A percentile compares a stretch with the other conserved stretches of the same genome.
These are phyloP conservation scores for Ciborinia camelliae DNA, from an alignment of 2,329 filamentous ascomycete species.

Conservation along the genomic window DNA sequence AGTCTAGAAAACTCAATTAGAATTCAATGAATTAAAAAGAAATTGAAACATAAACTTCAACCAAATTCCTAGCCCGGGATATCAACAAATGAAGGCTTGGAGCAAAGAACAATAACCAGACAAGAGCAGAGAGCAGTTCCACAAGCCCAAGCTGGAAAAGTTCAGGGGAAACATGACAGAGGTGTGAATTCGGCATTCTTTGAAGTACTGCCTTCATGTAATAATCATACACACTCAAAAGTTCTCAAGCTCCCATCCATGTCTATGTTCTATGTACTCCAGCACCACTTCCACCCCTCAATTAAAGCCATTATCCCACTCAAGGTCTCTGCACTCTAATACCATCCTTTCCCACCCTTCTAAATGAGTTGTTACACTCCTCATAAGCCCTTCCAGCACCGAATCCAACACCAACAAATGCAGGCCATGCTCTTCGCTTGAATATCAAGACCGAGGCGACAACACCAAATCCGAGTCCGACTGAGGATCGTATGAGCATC, in stretches of 20 bases:
- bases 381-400: conserved; percentile 96
- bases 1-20: neutral
- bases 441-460: conserved; percentile 98
- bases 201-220: conserved; percentile 25
- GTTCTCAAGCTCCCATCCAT: conserved; percentile 10
- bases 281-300: neutral
- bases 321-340: conserved; percentile 34
- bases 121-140: neutral
- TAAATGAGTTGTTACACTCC: conserved; percentile 71
- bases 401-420: conserved; percentile 91
- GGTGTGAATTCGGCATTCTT: neutral
- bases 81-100: neutral
- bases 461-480: conserved; percentile 95
- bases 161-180: neutral
- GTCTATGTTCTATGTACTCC: conserved; percentile 10
- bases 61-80: neutral
- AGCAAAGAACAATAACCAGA: neutral
- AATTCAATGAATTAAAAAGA: neutral
- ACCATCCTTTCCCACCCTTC: conserved; percentile 35
- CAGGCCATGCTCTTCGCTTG: conserved; percentile 96
- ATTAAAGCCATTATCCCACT: conserved; percentile 23
- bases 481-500: conserved; percentile 90
- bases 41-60: neutral
- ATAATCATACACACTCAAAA: conserved; percentile 30
- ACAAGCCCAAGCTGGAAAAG: neutral